Base-by-base conservation (phyloP, 345 rosid species). In the Syzygium aqueum region DNA sequence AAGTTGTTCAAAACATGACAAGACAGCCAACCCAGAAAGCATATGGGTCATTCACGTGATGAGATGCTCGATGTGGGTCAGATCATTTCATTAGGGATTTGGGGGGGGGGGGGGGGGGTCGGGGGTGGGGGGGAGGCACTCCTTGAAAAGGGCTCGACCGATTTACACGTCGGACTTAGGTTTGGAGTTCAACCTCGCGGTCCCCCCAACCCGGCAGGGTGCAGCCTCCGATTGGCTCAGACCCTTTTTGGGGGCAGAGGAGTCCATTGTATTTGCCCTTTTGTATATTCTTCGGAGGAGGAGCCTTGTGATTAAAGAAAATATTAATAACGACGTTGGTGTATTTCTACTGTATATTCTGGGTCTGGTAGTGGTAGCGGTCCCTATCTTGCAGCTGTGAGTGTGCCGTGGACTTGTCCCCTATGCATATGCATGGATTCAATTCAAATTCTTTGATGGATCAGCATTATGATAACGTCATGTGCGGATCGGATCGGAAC, bases 11-110 rank as follows among this genome's bases (percentile, higher is more conserved):
- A 84, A 52, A 83, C 54, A 28, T 49, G 85, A 54, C 59, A 46
- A 84, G 54, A 84, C 82, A 73, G 82, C 49, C 15, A 49, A 33
- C 82, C 82, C 82, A 37, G 82, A 84, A 28, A 84, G 54, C 85
- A 53, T 54, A 84, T 30, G 85, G 85, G 85, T 30, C 85, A 52
- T 84, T 84, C 85, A 52, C 85, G 85, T 84, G 85, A 84, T 53
- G 61, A 84, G 85, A 84, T 84, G 85, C 85, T 84, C 46, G 59
- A 84, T 51, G 85, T 84, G 59, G 54, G 85, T 52, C 59, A 54
- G 85, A 51, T 15, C 59, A 23, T 7, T 15, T 11, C 65, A 57
- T 43, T 43, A 43, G 46, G 46, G 7, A 40, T 40, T 5, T 40
- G 5, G 43, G 43, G 63, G 63, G 63, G 27, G 85, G 11, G 85